Evolutionary conservation across 352 stramenopile genomes (phyloP), one percentile per base, ranked within the genome.

Genomic region (Globisporangium acanthophoron): DNA sequence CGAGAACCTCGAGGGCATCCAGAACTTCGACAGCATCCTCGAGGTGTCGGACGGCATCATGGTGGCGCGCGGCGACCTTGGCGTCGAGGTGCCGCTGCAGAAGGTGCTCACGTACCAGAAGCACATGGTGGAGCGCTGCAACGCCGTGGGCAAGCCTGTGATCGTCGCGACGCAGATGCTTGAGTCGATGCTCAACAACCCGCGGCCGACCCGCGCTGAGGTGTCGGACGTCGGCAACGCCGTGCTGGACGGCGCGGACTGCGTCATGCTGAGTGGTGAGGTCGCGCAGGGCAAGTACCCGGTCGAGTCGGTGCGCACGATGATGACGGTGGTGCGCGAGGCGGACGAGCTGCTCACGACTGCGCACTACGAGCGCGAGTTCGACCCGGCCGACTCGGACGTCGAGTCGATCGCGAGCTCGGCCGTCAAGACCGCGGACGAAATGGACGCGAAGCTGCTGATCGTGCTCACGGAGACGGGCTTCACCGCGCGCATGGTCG

Each of bases 1-100:
- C 66, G 96, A 99, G 73, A 98, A 97, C 76, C 75, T 97, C 21
- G 88, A 97, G 60, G 85, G 85, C 15, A 72, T 92, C 59, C 70
- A 88, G 67, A 97, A 98, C 78, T 98, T 98, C 77, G 90, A 98
- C 55, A 85, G 91, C 67, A 98, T 98, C 66, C 78, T 98, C 33
- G 78, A 94, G n/a, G 94, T 92, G 20, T 90, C 86, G 37, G 94
- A 98, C 76, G 94, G 93, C 24, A 97, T 98, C 68, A 98, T 98
- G 94, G 90, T 96, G 27, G 90, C 90, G 5, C 82, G 94, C 63
- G 91, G 92, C 20, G 93, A 98, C 68, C 61, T 98, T 1, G 87
- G 87, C n/a, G 85, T 96, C 46, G 87, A 96, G 74, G 84, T 96
- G 61, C 87, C 87, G 1, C 66, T 87, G 11, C 80, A 94, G 54